phyloP scores from a whole-genome alignment of 2,329 filamentous ascomycete species.

The Lasiodiplodia hormozganensis region DNA sequence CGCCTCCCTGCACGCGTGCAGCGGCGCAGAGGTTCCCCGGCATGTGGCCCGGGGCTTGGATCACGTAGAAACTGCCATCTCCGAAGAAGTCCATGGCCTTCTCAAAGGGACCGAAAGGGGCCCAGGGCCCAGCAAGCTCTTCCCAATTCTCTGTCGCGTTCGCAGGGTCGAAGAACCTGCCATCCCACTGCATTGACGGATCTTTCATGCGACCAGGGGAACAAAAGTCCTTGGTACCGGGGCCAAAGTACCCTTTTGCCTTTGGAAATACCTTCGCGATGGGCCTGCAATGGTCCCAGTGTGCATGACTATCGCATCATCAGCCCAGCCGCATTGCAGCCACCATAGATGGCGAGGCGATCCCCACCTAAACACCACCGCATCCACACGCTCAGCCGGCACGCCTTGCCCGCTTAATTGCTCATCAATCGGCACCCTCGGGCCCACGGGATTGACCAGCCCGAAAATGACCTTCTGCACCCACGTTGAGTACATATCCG shows the following conservation, averaged over 20 bases:
- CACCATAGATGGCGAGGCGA: no score
- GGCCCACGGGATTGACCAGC: conserved; percentile 39
- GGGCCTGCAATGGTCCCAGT: conserved; percentile 44
- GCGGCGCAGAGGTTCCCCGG: conserved; percentile 48
- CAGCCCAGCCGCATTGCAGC: background rate
- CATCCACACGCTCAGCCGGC: background rate
- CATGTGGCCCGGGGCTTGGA: conserved; percentile 48
- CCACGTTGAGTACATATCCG: conserved; percentile 43
- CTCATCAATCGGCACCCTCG: conserved; percentile 38
- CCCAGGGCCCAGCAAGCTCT: conserved; percentile 41
- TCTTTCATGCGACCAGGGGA: conserved; percentile 42
- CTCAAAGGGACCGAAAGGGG: conserved; percentile 44
- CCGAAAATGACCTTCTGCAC: conserved; percentile 42
- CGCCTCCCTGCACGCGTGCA: conserved; percentile 36
- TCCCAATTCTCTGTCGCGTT: conserved; percentile 39
- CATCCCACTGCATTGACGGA: conserved; percentile 41
- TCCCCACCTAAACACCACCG: background rate
- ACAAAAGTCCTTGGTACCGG: conserved; percentile 39
- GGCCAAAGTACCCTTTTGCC: conserved; percentile 41
- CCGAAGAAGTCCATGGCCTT: conserved; percentile 46
- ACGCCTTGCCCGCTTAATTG: conserved; percentile 38
- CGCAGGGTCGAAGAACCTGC: conserved; percentile 43
- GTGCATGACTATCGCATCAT: conserved; percentile 38
- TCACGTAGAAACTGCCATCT: conserved; percentile 49
- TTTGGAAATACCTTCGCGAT: conserved; percentile 40